Conservation (phyloP, 228 moss, liverwort and hornwort genomes). For the Sphagnum fallax region DNA sequence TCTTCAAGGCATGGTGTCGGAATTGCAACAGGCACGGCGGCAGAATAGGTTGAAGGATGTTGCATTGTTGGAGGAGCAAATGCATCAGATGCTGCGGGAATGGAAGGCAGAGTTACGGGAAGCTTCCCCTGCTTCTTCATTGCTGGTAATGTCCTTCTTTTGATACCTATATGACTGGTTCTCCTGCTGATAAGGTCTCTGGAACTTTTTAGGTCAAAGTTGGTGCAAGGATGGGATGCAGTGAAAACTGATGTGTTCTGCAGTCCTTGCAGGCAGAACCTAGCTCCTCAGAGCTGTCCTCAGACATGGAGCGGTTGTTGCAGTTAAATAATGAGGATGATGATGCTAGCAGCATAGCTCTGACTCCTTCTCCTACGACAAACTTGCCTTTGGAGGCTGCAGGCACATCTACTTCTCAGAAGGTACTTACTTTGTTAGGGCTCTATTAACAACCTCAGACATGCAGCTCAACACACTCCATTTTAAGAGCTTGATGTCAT, state of each 20-base stretch:
- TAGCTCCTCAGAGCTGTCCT: constrained; percentile 52
- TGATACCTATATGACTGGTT: too few species aligned
- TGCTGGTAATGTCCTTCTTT: constrained; percentile 19
- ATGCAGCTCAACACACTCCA: too few species aligned
- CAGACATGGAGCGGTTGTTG: constrained; percentile 54
- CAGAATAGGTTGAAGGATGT: constrained; percentile 49
- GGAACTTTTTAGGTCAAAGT: too few species aligned
- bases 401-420: constrained; percentile 11
- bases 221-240: too few species aligned
- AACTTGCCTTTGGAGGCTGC: constrained; percentile 32
- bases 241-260: too few species aligned
- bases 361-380: constrained; percentile 23
- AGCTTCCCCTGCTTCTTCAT: constrained; percentile 41
- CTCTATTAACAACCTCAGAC: constrained; percentile 9
- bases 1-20: constrained; percentile 53
- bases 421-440: constrained; percentile 7
- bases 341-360: constrained; percentile 53
- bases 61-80: constrained; percentile 47
- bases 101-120: constrained; percentile 58
- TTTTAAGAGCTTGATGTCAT: too few species aligned
- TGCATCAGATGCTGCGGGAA: constrained; percentile 62
- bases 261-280: constrained; percentile 23
- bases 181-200: too few species aligned
- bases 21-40: constrained; percentile 48
- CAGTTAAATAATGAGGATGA: constrained; percentile 59